A percentile compares a stretch with the other conserved stretches of the same genome.
Evolutionary conservation across 768 basidiomycete species (phyloP).

Genomic region (Phanerochaete sordida): DNA sequence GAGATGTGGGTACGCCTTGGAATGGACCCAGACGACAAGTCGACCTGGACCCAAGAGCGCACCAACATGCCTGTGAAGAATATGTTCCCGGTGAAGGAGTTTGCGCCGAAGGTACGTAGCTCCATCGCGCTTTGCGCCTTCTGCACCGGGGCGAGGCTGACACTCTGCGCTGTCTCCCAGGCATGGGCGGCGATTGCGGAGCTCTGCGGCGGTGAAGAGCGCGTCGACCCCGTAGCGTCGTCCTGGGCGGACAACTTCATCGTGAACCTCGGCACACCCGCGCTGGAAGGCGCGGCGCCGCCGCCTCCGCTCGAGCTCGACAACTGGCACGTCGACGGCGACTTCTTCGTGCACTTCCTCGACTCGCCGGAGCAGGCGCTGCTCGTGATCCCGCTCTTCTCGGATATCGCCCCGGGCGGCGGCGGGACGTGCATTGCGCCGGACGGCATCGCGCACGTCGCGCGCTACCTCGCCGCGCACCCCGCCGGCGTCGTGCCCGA

Average conservation of each 20-base stretch:
- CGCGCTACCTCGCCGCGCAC: slow-evolving; percentile 46
- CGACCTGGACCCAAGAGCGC: slow-evolving; percentile 31
- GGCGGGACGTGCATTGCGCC: slow-evolving; percentile 36
- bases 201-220: slow-evolving; percentile 32
- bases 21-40: slow-evolving; percentile 30
- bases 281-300: slow-evolving; percentile 1
- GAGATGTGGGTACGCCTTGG: slow-evolving; percentile 32
- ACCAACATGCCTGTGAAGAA: slow-evolving; percentile 43
- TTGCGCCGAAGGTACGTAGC: slow-evolving; percentile 49
- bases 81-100: slow-evolving; percentile 42
- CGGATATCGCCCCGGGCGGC: slow-evolving; percentile 28
- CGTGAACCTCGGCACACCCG: slow-evolving; percentile 32
- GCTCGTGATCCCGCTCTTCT: slow-evolving; percentile 33
- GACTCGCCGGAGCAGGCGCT: slow-evolving; percentile 38
- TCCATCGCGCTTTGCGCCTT: slow-evolving; percentile 25
- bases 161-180: slow-evolving; percentile 10
- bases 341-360: slow-evolving; percentile 33
- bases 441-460: slow-evolving; percentile 36
- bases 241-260: slow-evolving; percentile 32
- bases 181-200: slow-evolving; percentile 22
- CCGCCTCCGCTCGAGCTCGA: slow-evolving; percentile 25
- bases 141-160: neutral
- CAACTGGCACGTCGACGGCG: slow-evolving; percentile 35
- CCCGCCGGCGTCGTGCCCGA: slow-evolving; percentile 50
- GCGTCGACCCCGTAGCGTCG: slow-evolving; percentile 25